Base-by-base conservation (phyloP, 371 early-diverging fungal genomes). In the Mortierella sp. region DNA sequence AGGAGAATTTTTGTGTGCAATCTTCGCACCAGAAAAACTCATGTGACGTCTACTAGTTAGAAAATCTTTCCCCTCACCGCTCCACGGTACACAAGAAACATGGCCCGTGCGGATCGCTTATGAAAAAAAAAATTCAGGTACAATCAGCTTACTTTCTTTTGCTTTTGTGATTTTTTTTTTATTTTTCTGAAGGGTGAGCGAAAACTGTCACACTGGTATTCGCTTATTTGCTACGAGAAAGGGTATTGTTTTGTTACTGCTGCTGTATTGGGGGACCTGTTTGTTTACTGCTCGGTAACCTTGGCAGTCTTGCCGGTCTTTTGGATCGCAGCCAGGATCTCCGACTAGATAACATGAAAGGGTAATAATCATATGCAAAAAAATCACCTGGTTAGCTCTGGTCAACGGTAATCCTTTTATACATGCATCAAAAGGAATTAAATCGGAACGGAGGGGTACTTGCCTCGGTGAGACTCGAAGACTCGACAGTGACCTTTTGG, bases 231-330 rank as follows among this genome's bases (percentile, higher is more conserved):
- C n/a, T n/a, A n/a, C n/a, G 10, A 34, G 14, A n/a, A 1, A 11
- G n/a, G 10, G 29, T 44, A 16, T 14, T 43, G n/a, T 24, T 68
- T 37, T 24, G 14, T 24, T 22, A 2, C 16, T 29, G 26, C 22
- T 45, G 4, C 16, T 53, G 55, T 13, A 13, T 13, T 10, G 13
- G 26, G 13, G 11, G 55, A n/a, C n/a, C n/a, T 53, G 29, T 2
- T 26, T 52, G 52, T 6, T 58, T 29, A 74, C 24, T 58, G 24
- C 16, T 55, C 43, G 10, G 79, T 44, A 14, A 79, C 68, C 64
- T 73, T 73, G 67, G 85, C 87, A 34, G 85, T 58, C 87, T 93
- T 93, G 73, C 94, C 96, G 66, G 92, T 91, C 90, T 94, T 93
- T 73, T 93, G 91, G 86, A 96, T 93, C 24, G 89, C 87, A 66